These are phyloP conservation scores for Paspalum notatum DNA, from an alignment of 176 grass and related monocot species.

Conservation along the genomic window DNA sequence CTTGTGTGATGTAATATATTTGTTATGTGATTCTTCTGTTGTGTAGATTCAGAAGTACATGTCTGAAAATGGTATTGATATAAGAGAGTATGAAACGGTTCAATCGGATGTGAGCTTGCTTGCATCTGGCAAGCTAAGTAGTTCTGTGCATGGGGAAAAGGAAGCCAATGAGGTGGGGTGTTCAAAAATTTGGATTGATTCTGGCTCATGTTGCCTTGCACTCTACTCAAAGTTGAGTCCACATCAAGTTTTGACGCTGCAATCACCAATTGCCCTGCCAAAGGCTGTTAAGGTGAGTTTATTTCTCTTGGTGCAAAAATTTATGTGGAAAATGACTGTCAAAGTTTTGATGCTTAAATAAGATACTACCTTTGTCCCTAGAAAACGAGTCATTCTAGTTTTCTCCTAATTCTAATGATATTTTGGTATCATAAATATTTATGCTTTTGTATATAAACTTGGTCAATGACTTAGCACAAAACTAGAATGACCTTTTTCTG, in stretches of 20 bases:
- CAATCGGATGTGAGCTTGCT: conserved; percentile 75
- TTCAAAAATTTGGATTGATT: conserved; percentile 85
- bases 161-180: conserved; percentile 29
- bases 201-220: conserved; percentile 80
- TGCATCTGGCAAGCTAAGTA: conserved; percentile 68
- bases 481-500: no score
- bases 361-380: not conserved
- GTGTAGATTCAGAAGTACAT: conserved; percentile 69
- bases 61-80: conserved; percentile 79
- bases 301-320: not conserved
- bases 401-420: no score
- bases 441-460: no score
- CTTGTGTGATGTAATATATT: conserved; percentile 15
- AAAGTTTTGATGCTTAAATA: not conserved
- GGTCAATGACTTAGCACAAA: no score
- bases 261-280: conserved; percentile 92
- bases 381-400: no score
- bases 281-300: conserved; percentile 88
- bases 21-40: conserved; percentile 10
- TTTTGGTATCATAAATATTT: no score
- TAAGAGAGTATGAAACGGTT: conserved; percentile 75
- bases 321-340: not conserved
- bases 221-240: conserved; percentile 65
- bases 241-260: conserved; percentile 68
- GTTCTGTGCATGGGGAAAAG: conserved; percentile 38